phyloP scores from a whole-genome alignment of 2,329 filamentous ascomycete genomes.

The Ceratocystis eucalypticola region DNA sequence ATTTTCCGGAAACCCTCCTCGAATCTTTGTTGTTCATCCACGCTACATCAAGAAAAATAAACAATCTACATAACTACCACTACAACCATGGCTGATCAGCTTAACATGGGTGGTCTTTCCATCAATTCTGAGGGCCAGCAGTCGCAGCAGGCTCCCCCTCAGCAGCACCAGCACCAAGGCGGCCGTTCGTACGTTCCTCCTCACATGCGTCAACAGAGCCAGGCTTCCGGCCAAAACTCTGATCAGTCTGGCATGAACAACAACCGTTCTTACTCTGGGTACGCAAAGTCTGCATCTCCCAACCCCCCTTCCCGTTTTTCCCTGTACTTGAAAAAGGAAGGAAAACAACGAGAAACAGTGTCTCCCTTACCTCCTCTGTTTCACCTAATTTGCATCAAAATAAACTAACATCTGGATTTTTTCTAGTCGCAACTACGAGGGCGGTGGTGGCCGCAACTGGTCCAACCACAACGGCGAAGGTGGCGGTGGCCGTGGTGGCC shows the following conservation, averaged over 20 bases:
- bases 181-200: slow-evolving; percentile 69
- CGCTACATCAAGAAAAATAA: slow-evolving; percentile 5
- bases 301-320: too few relatives aligned
- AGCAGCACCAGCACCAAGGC: slow-evolving; percentile 10
- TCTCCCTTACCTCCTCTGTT: background rate
- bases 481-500: slow-evolving; percentile 26
- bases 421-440: slow-evolving; percentile 11
- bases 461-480: slow-evolving; percentile 36
- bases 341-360: background rate
- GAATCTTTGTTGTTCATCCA: background rate
- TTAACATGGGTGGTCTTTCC: slow-evolving; percentile 63
- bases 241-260: slow-evolving; percentile 41
- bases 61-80: slow-evolving; percentile 1
- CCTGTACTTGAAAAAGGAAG: too few relatives aligned
- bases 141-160: slow-evolving; percentile 23
- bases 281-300: slow-evolving; percentile 26
- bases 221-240: slow-evolving; percentile 17
- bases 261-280: slow-evolving; percentile 52
- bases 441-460: slow-evolving; percentile 9
- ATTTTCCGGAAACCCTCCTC: background rate
- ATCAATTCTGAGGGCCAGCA: slow-evolving; percentile 30
- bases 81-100: slow-evolving; percentile 61
- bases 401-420: background rate
- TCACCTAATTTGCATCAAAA: background rate
- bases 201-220: slow-evolving; percentile 54